Evolutionary conservation across 495 filamentous ascomycete species (phyloP).

Genomic region (Penicillium lividum): DNA sequence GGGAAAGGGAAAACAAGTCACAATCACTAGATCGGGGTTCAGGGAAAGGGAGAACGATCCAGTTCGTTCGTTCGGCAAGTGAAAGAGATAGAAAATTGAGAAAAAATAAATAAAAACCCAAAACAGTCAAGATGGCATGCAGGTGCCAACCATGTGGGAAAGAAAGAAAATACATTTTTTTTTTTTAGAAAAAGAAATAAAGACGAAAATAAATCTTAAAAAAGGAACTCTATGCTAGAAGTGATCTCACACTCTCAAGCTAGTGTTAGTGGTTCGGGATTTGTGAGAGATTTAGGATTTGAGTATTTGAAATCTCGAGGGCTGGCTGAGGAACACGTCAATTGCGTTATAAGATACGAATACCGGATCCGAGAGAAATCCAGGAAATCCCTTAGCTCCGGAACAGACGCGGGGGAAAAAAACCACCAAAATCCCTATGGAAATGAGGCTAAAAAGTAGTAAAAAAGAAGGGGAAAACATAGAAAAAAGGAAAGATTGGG

Average conservation of each 20-base stretch:
- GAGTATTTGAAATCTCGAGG: neutral
- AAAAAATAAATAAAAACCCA: neutral
- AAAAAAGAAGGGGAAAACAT: neutral
- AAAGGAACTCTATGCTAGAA: neutral
- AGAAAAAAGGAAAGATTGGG: neutral
- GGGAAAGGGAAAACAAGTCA: neutral
- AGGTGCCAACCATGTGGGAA: constrained; percentile 48
- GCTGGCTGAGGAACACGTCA: constrained; percentile 7
- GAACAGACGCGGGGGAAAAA: neutral
- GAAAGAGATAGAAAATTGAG: neutral
- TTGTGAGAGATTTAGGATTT: neutral
- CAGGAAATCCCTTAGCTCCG: neutral
- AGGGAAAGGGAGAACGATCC: constrained; percentile 10
- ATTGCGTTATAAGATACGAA: neutral
- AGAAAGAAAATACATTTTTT: too few relatives aligned
- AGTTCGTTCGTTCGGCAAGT: constrained; percentile 13
- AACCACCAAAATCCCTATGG: neutral
- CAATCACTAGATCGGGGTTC: neutral
- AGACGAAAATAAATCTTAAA: neutral
- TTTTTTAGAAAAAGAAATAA: too few relatives aligned
- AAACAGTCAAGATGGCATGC: constrained; percentile 24
- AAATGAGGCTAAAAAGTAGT: neutral
- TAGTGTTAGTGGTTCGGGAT: constrained; percentile 2
- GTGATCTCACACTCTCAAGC: neutral
- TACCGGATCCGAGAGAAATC: constrained; percentile 2